phyloP scores from a whole-genome alignment of 148 eudicot genomes.

The Salicornia ramosissima region DNA sequence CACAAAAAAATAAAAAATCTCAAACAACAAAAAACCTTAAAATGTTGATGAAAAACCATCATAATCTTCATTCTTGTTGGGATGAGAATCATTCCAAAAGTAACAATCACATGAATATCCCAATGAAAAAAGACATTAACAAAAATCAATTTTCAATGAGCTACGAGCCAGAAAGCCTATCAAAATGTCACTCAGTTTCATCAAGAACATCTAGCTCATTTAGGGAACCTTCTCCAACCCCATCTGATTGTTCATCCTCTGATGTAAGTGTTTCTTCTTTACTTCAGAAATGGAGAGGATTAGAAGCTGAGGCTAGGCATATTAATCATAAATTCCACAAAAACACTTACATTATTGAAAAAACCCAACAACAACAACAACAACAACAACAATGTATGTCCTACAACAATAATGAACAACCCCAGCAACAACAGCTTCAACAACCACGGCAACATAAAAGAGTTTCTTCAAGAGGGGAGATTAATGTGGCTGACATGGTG shows the following conservation, averaged over 20 bases:
- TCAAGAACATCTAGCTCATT: slow-evolving; percentile 1
- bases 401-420: not conserved
- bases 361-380: too few species aligned
- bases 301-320: slow-evolving; percentile 23
- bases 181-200: slow-evolving; percentile 4
- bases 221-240: slow-evolving; percentile 24
- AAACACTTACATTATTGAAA: too few species aligned
- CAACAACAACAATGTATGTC: not conserved
- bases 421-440: slow-evolving; percentile 1
- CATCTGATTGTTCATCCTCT: slow-evolving; percentile 19
- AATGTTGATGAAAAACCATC: slow-evolving; percentile 37
- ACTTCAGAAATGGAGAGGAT: slow-evolving; percentile 54
- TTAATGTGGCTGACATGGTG: slow-evolving; percentile 60
- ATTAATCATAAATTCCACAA: not conserved
- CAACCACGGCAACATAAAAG: not conserved
- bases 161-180: slow-evolving; percentile 4
- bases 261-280: slow-evolving; percentile 64
- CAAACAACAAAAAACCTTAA: slow-evolving; percentile 34
- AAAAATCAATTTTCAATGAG: slow-evolving; percentile 5
- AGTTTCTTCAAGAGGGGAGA: slow-evolving; percentile 24
- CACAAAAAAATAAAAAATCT: too few species aligned
- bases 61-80: slow-evolving; percentile 38
- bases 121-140: not conserved
- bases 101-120: not conserved
- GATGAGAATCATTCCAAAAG: too few species aligned